These are phyloP conservation scores for Vigna mungo DNA, from an alignment of 306 rosid species.

Conservation along the genomic window DNA sequence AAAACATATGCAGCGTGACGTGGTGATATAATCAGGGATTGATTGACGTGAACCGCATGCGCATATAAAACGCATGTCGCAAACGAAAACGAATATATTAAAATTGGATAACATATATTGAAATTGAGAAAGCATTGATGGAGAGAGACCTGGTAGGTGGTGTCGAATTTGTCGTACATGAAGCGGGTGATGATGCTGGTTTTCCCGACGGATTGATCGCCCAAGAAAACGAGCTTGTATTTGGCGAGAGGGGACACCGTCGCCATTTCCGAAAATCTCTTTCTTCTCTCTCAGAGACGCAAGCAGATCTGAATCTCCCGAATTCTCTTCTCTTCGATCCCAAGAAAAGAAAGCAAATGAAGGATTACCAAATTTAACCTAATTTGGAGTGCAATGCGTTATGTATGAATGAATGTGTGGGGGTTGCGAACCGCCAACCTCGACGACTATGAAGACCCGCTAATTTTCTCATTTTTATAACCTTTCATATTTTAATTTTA, in stretches of 20 bases:
- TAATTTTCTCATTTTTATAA: neutral
- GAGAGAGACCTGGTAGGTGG: constrained; percentile 77
- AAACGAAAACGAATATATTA: neutral
- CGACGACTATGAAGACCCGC: constrained; percentile 41
- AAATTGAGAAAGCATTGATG: neutral
- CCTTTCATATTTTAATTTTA: neutral
- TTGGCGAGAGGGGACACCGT: constrained; percentile 96
- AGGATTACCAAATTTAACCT: constrained; percentile 11
- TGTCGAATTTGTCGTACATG: constrained; percentile 96
- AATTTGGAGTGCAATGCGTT: constrained; percentile 48
- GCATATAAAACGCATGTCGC: constrained; percentile 2
- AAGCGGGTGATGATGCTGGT: constrained; percentile 97
- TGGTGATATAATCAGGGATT: neutral
- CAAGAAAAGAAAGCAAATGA: neutral
- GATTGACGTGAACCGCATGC: constrained; percentile 36
- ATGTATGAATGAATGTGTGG: neutral
- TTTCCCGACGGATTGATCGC: constrained; percentile 95
- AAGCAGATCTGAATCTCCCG: constrained; percentile 48
- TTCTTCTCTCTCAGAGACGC: constrained; percentile 29
- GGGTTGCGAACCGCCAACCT: constrained; percentile 73
- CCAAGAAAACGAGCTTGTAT: constrained; percentile 67
- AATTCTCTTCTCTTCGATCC: constrained; percentile 6
- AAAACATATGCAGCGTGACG: neutral
- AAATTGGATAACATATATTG: neutral
- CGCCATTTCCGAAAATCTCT: constrained; percentile 56